These are phyloP conservation scores for Vaccinium macrocarpon DNA, from an alignment of 148 eudicot genomes.

Conservation along the genomic window DNA sequence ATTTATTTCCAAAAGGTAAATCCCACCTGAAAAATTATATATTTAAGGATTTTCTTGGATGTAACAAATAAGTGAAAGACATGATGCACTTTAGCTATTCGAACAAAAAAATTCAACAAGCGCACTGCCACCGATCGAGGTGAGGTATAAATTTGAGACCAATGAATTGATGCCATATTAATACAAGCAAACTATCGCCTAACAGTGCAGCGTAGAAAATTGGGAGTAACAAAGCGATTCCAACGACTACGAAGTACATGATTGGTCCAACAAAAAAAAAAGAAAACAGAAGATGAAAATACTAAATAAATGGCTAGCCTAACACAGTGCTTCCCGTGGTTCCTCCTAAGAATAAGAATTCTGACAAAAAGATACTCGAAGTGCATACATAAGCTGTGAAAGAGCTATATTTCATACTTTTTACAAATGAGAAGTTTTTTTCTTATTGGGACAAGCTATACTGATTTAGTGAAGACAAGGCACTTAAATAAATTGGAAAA, in stretches of 20 bases:
- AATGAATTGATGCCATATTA: not conserved
- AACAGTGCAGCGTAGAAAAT: not conserved
- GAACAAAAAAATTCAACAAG: not conserved
- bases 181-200: not conserved
- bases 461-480: not conserved
- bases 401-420: not conserved
- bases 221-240: not conserved
- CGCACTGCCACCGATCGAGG: not conserved
- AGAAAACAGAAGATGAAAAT: not conserved
- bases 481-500: not conserved
- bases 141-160: not conserved
- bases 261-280: not conserved
- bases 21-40: slow-evolving; percentile 52
- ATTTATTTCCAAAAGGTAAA: slow-evolving; percentile 79
- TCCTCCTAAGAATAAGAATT: not conserved
- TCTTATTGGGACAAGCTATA: not conserved
- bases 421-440: not conserved
- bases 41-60: not conserved
- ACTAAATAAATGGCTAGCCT: not conserved
- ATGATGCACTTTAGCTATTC: not conserved
- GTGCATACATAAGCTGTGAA: not conserved
- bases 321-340: not conserved
- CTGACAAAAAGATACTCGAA: not conserved
- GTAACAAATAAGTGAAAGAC: not conserved
- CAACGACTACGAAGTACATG: not conserved